phyloP scores from a whole-genome alignment of 805 yeast species.

The Yamadazyma nakazawae region DNA sequence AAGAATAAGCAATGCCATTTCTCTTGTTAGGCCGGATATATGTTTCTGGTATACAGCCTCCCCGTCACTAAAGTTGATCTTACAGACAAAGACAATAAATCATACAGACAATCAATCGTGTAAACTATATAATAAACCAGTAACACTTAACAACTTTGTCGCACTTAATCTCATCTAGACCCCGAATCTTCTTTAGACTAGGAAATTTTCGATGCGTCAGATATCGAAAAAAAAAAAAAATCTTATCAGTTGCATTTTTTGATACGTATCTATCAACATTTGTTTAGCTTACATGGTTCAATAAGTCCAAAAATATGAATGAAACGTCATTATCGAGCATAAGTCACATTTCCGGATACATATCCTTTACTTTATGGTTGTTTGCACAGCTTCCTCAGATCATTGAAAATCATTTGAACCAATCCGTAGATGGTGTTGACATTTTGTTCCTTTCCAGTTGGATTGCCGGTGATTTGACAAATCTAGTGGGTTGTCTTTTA shows the following conservation, averaged over 20 bases:
- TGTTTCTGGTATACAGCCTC: too few species aligned
- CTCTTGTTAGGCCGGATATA: too few species aligned
- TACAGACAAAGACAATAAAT: too few species aligned
- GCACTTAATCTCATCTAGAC: too few species aligned
- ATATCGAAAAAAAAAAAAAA: constrained; percentile 1
- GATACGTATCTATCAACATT: neutral
- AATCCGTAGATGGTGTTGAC: constrained; percentile 35
- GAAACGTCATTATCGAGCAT: neutral
- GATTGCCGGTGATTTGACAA: constrained; percentile 42
- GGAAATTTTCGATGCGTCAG: constrained; percentile 4
- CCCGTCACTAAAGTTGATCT: too few species aligned
- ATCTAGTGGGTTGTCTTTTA: constrained; percentile 65
- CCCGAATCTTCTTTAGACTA: neutral
- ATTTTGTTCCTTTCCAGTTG: constrained; percentile 29
- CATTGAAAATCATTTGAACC: constrained; percentile 47
- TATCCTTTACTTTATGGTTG: constrained; percentile 57
- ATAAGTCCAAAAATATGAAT: neutral
- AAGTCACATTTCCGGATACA: constrained; percentile 10
- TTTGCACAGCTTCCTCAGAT: constrained; percentile 75
- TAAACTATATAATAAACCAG: too few species aligned
- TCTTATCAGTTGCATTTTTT: constrained; percentile 1
- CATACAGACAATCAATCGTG: too few species aligned
- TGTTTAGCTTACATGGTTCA: neutral
- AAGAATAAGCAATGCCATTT: too few species aligned
- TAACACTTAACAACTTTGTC: too few species aligned